Evolutionary conservation across 2,329 filamentous ascomycete genomes (phyloP).

Genomic region (Claviceps spartinae): DNA sequence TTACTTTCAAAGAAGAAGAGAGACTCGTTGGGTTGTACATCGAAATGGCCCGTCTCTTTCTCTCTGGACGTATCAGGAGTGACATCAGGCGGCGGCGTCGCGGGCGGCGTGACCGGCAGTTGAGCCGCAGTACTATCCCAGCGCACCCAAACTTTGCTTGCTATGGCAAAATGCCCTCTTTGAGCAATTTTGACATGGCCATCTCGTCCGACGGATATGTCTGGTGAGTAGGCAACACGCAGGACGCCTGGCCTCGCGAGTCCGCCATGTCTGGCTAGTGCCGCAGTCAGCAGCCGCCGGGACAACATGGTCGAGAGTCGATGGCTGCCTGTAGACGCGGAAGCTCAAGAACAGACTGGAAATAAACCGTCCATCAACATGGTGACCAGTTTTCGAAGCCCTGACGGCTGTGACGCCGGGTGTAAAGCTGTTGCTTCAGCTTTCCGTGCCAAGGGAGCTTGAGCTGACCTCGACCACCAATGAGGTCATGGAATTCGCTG

Average conservation of each 20-base stretch:
- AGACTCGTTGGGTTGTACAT: conserved; percentile 60
- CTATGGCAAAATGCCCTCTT: background rate
- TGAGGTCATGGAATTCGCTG: conserved; percentile 9
- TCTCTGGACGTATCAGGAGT: conserved; percentile 27
- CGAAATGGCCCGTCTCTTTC: conserved; percentile 68
- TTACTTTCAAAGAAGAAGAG: conserved; percentile 83
- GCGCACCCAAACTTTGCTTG: background rate
- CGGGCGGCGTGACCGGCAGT: background rate
- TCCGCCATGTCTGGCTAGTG: conserved; percentile 9
- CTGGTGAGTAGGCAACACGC: background rate
- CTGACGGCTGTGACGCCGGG: background rate
- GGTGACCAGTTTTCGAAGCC: background rate
- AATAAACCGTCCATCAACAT: background rate
- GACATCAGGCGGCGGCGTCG: conserved; percentile 3
- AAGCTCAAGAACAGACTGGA: background rate
- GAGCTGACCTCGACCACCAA: background rate
- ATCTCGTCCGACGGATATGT: background rate
- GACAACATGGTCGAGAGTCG: conserved; percentile 14
- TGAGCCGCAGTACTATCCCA: conserved; percentile 13
- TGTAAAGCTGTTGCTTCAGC: background rate
- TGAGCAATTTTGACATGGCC: background rate
- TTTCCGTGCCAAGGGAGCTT: background rate
- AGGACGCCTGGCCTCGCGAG: background rate
- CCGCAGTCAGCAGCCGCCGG: conserved; percentile 12
- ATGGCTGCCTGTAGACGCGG: background rate